Conservation (phyloP, 2,329 filamentous ascomycete genomes). For the Myrmaecium sp. region DNA sequence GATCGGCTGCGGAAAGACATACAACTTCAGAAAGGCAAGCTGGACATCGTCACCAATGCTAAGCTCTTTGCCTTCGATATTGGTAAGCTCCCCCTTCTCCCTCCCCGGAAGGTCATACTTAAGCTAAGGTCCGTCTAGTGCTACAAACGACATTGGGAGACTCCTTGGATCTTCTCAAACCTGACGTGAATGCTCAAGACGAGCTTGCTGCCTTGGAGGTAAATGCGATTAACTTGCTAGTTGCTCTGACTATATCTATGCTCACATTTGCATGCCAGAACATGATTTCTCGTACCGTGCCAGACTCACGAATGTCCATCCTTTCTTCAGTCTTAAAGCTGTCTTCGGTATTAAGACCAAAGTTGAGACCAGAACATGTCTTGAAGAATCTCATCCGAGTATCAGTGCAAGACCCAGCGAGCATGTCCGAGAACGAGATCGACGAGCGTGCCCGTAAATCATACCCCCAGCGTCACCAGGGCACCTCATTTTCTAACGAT, state of each 20-base stretch:
- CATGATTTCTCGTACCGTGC: slow-evolving; percentile 5
- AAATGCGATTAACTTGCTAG: slow-evolving; percentile 4
- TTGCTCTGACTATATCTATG: neutral
- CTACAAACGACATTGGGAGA: slow-evolving; percentile 8
- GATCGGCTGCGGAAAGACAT: no score
- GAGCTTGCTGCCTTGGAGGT: slow-evolving; percentile 8
- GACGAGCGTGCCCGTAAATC: slow-evolving; percentile 5
- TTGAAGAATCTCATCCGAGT: no score
- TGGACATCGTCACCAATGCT: no score
- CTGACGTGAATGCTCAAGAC: slow-evolving; percentile 2
- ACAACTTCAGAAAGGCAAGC: no score
- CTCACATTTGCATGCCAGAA: slow-evolving; percentile 4
- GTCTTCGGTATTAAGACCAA: neutral
- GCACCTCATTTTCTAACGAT: slow-evolving; percentile 7
- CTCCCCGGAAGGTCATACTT: no score
- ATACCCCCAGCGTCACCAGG: slow-evolving; percentile 9
- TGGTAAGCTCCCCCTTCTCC: no score
- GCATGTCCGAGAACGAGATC: slow-evolving; percentile 2
- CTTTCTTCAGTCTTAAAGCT: slow-evolving; percentile 2
- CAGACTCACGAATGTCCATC: slow-evolving; percentile 3
- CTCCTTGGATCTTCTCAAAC: slow-evolving; percentile 5
- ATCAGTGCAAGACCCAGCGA: no score
- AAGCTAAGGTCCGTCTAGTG: no score
- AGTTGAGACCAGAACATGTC: slow-evolving; percentile 2
- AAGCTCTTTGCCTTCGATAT: no score